Conservation (phyloP, 306 rosid genomes). For the Geum urbanum region DNA sequence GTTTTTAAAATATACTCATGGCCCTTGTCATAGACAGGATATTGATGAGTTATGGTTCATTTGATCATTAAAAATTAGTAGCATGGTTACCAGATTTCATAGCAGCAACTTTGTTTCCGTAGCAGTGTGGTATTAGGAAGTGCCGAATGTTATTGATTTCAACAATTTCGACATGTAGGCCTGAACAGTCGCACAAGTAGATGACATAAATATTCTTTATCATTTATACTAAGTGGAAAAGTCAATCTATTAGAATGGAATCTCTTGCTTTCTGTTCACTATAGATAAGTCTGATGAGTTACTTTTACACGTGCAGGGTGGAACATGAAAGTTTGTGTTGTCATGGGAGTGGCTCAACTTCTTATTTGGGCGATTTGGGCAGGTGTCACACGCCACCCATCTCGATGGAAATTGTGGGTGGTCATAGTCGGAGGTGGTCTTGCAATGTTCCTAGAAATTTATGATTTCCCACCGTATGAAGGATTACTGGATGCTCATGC, state of each 20-base stretch:
- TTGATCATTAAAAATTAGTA: neutral
- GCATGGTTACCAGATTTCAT: neutral
- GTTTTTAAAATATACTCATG: neutral
- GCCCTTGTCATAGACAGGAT: neutral
- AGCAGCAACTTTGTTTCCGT: neutral
- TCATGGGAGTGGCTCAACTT: constrained; percentile 58
- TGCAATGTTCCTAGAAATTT: constrained; percentile 55
- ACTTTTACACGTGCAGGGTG: constrained; percentile 45
- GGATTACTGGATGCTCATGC: constrained; percentile 71
- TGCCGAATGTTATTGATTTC: neutral
- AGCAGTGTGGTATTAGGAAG: constrained; percentile 2
- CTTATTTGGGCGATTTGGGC: constrained; percentile 65
- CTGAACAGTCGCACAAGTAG: neutral
- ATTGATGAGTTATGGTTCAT: neutral
- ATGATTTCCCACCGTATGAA: constrained; percentile 64
- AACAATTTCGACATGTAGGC: neutral
- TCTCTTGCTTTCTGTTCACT: neutral
- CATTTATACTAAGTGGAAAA: neutral
- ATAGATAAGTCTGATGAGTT: neutral
- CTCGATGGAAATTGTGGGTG: constrained; percentile 56
- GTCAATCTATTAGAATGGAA: too few species aligned
- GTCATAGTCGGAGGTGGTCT: constrained; percentile 53
- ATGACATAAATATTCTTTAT: neutral
- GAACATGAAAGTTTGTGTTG: constrained; percentile 75
- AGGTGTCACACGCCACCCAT: constrained; percentile 51